These are phyloP conservation scores for Hericium erinaceus DNA, from an alignment of 768 basidiomycete genomes.

Conservation along the genomic window DNA sequence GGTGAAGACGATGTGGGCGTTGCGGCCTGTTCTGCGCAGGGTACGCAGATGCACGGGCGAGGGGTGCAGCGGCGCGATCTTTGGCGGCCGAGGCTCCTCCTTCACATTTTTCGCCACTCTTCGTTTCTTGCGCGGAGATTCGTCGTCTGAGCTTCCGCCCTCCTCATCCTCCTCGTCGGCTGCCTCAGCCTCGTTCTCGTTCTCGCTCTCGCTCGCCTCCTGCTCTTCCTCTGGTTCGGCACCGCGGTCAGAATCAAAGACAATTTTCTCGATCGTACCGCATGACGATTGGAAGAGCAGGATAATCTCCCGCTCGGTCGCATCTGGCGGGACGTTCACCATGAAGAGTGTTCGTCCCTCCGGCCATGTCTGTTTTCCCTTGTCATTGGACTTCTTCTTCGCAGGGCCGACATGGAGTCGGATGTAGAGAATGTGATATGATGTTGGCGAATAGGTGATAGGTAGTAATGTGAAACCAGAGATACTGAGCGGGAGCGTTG, in stretches of 20 bases:
- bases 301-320: constrained; percentile 71
- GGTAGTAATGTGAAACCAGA: constrained; percentile 43
- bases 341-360: constrained; percentile 75
- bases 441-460: constrained; percentile 27
- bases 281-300: constrained; percentile 60
- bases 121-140: constrained; percentile 25
- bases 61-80: constrained; percentile 51
- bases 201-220: constrained; percentile 22
- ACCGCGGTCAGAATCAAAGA: constrained; percentile 45
- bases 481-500: constrained; percentile 16
- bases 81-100: constrained; percentile 28
- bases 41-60: constrained; percentile 35
- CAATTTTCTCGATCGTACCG: constrained; percentile 69
- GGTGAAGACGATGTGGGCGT: constrained; percentile 66
- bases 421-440: constrained; percentile 70
- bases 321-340: constrained; percentile 83
- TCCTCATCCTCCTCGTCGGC: constrained; percentile 23
- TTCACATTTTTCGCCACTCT: constrained; percentile 19
- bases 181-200: constrained; percentile 11
- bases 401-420: constrained; percentile 48
- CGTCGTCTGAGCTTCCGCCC: constrained; percentile 22
- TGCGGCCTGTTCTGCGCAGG: constrained; percentile 51
- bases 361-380: constrained; percentile 23
- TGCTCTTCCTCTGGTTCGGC: constrained; percentile 25
- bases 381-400: constrained; percentile 29